Evolutionary conservation across 73 alveolate species (phyloP).

Genomic region (Diophrys appendiculata): DNA sequence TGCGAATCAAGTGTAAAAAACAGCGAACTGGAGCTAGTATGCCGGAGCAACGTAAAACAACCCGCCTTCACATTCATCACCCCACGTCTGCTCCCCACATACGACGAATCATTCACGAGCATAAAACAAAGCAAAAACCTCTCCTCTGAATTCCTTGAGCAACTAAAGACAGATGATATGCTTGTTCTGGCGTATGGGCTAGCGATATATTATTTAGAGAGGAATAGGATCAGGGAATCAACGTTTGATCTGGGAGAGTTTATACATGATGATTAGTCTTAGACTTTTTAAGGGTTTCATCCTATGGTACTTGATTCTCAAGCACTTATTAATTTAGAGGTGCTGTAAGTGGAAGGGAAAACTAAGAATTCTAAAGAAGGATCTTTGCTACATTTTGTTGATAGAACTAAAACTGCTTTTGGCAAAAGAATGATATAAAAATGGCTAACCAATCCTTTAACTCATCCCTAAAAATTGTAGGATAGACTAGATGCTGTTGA

Average conservation of each 20-base stretch:
- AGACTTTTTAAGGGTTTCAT: neutral
- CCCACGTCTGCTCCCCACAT: too few relatives aligned
- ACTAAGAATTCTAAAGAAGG: conserved; percentile 38
- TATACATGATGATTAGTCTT: neutral
- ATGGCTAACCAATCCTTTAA: conserved; percentile 74
- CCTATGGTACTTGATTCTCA: conserved; percentile 65
- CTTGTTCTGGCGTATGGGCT: neutral
- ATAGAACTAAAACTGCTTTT: conserved; percentile 60
- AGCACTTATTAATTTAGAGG: conserved; percentile 76
- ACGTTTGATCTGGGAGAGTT: neutral
- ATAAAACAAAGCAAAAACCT: too few relatives aligned
- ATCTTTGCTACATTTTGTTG: conserved; percentile 53
- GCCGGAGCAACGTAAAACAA: conserved; percentile 21
- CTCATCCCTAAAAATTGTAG: neutral
- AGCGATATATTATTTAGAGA: conserved; percentile 3
- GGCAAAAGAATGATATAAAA: conserved; percentile 76
- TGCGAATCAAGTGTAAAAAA: neutral
- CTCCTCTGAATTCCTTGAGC: neutral
- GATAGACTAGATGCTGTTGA: conserved; percentile 25
- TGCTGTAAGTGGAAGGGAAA: conserved; percentile 68
- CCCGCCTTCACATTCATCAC: conserved; percentile 37
- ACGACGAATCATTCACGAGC: too few relatives aligned
- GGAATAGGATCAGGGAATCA: conserved; percentile 21
- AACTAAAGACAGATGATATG: conserved; percentile 3
- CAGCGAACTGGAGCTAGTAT: conserved; percentile 1